Evolutionary conservation across 805 yeast genomes (phyloP), one percentile per base, ranked within the genome.

Genomic region (Ogataea parapolymorpha): DNA sequence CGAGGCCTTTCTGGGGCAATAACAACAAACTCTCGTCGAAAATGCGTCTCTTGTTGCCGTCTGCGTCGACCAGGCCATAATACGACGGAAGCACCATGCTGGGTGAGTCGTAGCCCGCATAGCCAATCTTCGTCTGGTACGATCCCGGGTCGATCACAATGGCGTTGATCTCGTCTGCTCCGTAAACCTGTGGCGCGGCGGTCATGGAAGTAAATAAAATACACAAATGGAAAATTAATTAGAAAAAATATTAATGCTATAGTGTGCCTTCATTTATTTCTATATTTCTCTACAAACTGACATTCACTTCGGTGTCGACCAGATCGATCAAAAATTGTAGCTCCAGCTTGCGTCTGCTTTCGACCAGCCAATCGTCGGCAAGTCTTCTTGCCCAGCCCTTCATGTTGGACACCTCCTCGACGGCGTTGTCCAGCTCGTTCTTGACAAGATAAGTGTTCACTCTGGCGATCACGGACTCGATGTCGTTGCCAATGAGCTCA

Each of bases 61-160:
- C 53, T 5, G 35, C 42, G 9, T 33, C 49, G 1, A 39, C 36
- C 41, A 52, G 53, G 7, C 80, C 84, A 55, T 78, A 87, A 45
- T 62, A 74, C 1, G 96, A 85, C 3, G 96, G 93, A 10, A 82
- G 61, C 17, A 85, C 77, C 4, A 80, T 67, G 48, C 82, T 77
- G 10, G 99, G 99, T 39, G 78, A 74, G 58, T 90, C 96, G 42
- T 88, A 91, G 9, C 98, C 98, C 3, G 97, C 90, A 62, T 78
- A 89, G 1, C 99, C 99, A 14, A 83, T 79, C 39, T 91, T 79
- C 6, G 96, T 88, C 45, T 79, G 68, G 46, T 72, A 79, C 9
- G 96, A 82, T 26, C 98, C 98, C 2, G 95, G 90, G 57, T 93
- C 98, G 18, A 91, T 70, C 25, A 91, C 95, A 2, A 93, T 73